phyloP scores from a whole-genome alignment of 441 rosid species.

The Gossypium trilobum region DNA sequence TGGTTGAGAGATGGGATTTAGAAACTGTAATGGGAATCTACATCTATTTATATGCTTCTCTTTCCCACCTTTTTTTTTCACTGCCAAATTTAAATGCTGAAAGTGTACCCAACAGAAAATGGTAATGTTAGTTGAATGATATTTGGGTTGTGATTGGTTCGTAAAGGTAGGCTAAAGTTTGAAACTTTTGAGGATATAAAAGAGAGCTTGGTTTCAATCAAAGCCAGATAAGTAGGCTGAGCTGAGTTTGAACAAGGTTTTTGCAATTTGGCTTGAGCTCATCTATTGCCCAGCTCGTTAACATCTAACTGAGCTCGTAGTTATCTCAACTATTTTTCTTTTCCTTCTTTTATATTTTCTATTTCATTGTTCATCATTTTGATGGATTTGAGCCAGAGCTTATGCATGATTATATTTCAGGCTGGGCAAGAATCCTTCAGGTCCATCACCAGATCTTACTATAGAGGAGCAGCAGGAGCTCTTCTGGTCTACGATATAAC shows the following conservation, averaged over 20 bases:
- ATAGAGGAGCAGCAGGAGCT: constrained; percentile 78
- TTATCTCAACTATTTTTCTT: no score
- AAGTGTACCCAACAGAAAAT: not conserved
- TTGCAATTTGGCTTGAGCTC: not conserved
- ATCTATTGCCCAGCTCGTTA: not conserved
- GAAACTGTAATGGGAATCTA: not conserved
- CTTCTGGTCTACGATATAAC: constrained; percentile 69
- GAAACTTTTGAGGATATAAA: not conserved
- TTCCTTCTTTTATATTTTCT: not conserved
- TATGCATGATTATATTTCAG: constrained; percentile 23
- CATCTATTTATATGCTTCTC: not conserved
- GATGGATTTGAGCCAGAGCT: not conserved
- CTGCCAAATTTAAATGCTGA: not conserved
- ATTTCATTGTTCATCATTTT: not conserved
- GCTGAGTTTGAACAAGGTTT: not conserved
- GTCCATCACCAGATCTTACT: constrained; percentile 67
- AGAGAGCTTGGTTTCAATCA: not conserved
- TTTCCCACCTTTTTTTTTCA: not conserved
- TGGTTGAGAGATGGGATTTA: not conserved
- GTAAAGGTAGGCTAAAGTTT: not conserved
- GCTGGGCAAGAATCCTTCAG: constrained; percentile 81
- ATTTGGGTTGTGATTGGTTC: not conserved
- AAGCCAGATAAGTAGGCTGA: not conserved
- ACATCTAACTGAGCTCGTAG: not conserved
- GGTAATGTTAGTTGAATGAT: not conserved